These are phyloP conservation scores for Magnolia kwangsiensis DNA, from an alignment of 164 flowering plant species.

Conservation along the genomic window DNA sequence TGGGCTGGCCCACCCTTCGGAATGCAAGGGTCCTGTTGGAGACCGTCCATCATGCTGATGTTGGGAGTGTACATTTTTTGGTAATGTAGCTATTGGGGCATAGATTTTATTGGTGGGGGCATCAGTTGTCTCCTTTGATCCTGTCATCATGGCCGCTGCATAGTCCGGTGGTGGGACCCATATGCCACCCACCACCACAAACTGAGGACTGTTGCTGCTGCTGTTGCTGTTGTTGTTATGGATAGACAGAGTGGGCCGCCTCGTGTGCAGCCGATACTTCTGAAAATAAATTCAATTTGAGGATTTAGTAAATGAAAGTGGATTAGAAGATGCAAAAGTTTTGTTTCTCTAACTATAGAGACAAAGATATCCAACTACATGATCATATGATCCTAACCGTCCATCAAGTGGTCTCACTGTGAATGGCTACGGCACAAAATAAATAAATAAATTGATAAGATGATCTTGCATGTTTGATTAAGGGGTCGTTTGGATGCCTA, in stretches of 20 bases:
- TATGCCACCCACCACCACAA: conserved; percentile 72
- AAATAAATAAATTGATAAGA: no score
- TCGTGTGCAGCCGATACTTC: conserved; percentile 75
- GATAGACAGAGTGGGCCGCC: conserved; percentile 44
- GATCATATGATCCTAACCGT: no score
- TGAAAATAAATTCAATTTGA: conserved; percentile 16
- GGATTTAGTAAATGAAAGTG: neutral
- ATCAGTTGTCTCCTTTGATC: conserved; percentile 17
- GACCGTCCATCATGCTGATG: conserved; percentile 14
- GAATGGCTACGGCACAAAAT: no score
- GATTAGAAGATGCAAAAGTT: neutral
- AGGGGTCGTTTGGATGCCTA: no score
- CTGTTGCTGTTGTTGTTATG: conserved; percentile 16
- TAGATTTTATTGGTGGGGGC: conserved; percentile 26
- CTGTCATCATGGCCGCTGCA: conserved; percentile 16
- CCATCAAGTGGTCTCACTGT: no score
- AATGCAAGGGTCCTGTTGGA: neutral
- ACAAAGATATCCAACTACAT: no score
- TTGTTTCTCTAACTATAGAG: neutral
- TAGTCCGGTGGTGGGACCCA: conserved; percentile 70
- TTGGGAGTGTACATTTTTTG: neutral
- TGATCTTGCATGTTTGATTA: no score
- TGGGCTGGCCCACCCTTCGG: conserved; percentile 20
- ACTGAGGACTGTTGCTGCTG: conserved; percentile 31
- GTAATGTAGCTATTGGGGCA: conserved; percentile 38